These are phyloP conservation scores for Vitellaria paradoxa DNA, from an alignment of 179 eudicot species.

Conservation along the genomic window DNA sequence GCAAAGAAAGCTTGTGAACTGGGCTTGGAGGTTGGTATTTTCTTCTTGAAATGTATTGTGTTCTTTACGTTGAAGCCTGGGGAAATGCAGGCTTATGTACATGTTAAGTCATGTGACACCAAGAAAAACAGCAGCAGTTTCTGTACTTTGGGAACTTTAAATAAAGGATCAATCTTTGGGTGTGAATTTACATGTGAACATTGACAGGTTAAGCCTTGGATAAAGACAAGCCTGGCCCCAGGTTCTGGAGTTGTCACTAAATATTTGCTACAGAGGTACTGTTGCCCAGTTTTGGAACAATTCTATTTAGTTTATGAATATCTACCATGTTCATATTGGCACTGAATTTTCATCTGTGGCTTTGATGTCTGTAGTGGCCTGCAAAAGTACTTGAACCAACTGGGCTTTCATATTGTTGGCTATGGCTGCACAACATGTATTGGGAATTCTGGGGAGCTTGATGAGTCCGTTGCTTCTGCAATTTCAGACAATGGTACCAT, in stretches of 20 bases:
- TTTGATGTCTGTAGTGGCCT: constrained; percentile 56
- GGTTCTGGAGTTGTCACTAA: constrained; percentile 97
- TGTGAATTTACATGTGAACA: background rate
- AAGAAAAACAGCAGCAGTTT: background rate
- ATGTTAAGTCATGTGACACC: background rate
- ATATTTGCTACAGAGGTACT: constrained; percentile 72
- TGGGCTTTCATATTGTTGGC: constrained; percentile 86
- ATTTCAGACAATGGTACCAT: constrained; percentile 72
- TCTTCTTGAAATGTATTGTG: background rate
- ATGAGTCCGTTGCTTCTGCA: constrained; percentile 84
- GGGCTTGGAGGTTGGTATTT: constrained; percentile 79
- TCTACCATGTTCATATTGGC: background rate
- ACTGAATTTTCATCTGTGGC: background rate
- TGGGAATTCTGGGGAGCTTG: constrained; percentile 96
- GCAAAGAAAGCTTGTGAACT: constrained; percentile 95
- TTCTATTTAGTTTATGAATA: background rate
- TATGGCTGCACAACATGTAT: constrained; percentile 99
- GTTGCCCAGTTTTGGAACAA: background rate
- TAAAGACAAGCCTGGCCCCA: constrained; percentile 93
- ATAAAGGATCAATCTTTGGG: background rate
- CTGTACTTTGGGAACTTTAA: background rate
- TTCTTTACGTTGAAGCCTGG: background rate
- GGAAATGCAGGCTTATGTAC: background rate
- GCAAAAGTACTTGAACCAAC: constrained; percentile 83
- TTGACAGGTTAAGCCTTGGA: constrained; percentile 89